Base-by-base conservation (phyloP, 2,329 filamentous ascomycete genomes). In the Coniosporium tulheliwenetii region DNA sequence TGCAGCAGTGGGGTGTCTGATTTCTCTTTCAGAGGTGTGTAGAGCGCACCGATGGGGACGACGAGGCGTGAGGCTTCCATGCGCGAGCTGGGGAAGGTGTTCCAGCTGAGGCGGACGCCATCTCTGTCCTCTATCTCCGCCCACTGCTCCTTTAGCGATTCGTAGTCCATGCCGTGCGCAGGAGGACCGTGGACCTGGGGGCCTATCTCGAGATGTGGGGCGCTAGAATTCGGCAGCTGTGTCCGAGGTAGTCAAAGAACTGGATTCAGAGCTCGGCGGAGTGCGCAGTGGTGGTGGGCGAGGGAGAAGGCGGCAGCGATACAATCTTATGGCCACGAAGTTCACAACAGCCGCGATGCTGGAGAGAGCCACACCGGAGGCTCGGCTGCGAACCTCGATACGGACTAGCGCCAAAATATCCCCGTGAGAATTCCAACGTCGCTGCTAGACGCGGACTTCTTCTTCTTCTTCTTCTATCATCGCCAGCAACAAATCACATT, bases 31-130 rank as follows among this genome's bases (percentile, higher is more conserved):
- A 95, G 67, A 5, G 89, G 87, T 2, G 89, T 98, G 64, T 96
- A 96, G 38, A 95, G 74, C 50, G 86, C 87, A 59, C 87, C 91
- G 55, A 98, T 95, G 45, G 91, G 91, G 31, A 96, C 91, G 47
- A 95, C 87, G 41, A 95, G 77, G 45, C 87, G 77, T 44, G 86
- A 94, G 42, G 87, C 87, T 79, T 95, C 87, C 86, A 98, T 95
- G 60, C 91, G 85, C 56, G 89, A 89, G 69, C 87, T 95, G 39
- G 91, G 91, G 57, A 98, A 93, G 45, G 93, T 93, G 61, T 98
- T 98, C 91, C 91, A 98, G 65, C 89, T 95, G 50, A 98, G 73
- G 47, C 91, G 80, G 56, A 96, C 77, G 45, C 91, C 91, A 77
- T 98, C 91, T 52, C 85, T 79, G 57, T 98, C 91, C 69, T 98